Evolutionary conservation across 176 grass and related monocot species (phyloP).

Genomic region (Metroxylon sagu): DNA sequence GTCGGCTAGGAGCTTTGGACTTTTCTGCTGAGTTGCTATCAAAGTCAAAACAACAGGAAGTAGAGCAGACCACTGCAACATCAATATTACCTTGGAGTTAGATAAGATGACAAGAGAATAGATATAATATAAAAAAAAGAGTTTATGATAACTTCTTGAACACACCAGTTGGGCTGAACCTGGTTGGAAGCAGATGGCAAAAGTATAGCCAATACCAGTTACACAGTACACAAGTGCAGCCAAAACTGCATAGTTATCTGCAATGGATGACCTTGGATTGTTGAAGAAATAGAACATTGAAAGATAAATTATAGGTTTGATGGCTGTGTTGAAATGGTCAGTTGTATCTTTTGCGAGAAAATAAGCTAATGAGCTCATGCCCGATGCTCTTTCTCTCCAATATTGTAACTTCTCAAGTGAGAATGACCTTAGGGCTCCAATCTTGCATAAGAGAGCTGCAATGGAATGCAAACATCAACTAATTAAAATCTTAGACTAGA

Average conservation of each 20-base stretch:
- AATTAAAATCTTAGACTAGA: neutral
- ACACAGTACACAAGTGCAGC: slow-evolving; percentile 72
- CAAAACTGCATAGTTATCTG: slow-evolving; percentile 55
- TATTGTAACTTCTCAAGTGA: slow-evolving; percentile 65
- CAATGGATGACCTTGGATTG: slow-evolving; percentile 46
- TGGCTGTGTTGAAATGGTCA: slow-evolving; percentile 57
- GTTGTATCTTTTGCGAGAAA: slow-evolving; percentile 77
- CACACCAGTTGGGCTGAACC: slow-evolving; percentile 68
- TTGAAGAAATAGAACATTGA: slow-evolving; percentile 76
- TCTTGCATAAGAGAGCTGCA: slow-evolving; percentile 63
- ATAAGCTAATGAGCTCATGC: slow-evolving; percentile 68
- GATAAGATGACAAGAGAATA: neutral
- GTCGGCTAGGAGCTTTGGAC: slow-evolving; percentile 25
- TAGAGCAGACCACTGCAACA: slow-evolving; percentile 53
- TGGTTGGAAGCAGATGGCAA: slow-evolving; percentile 70
- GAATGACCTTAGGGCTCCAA: slow-evolving; percentile 62
- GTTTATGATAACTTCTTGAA: neutral
- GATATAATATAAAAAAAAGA: neutral
- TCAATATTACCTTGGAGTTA: neutral
- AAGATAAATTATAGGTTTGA: slow-evolving; percentile 58
- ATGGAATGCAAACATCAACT: neutral
- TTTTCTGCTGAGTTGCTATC: slow-evolving; percentile 26
- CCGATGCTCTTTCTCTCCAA: slow-evolving; percentile 68
- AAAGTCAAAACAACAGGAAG: slow-evolving; percentile 61
- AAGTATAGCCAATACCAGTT: slow-evolving; percentile 63